Percentiles rank a stretch among this genome's conserved stretches.
Evolutionary conservation across 495 filamentous ascomycete genomes (phyloP).

Genomic region (Aspergillus conjunctus): DNA sequence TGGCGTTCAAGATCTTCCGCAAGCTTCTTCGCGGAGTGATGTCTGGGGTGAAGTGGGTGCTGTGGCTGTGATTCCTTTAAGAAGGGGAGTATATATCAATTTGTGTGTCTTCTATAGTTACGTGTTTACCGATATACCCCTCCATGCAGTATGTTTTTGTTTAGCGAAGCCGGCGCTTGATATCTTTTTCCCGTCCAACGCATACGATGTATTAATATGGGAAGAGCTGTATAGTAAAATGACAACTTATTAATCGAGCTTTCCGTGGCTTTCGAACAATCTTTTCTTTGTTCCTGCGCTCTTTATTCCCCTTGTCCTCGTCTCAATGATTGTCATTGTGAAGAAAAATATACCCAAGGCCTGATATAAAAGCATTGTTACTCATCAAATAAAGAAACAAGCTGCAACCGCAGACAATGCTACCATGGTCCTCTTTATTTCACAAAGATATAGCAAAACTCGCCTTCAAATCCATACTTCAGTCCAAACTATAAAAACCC

Average conservation of each 20-base stretch:
- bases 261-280: background rate
- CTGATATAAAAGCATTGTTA: too few relatives aligned
- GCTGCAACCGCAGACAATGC: too few relatives aligned
- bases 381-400: too few relatives aligned
- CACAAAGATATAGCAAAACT: background rate
- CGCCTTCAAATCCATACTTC: background rate
- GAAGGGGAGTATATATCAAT: background rate
- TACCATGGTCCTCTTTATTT: too few relatives aligned
- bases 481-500: background rate
- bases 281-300: too few relatives aligned
- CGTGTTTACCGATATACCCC: background rate
- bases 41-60: conserved; percentile 67
- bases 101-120: background rate
- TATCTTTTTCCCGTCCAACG: background rate
- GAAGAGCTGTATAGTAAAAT: background rate
- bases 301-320: too few relatives aligned
- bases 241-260: too few relatives aligned
- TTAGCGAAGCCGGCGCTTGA: background rate
- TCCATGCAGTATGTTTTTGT: background rate
- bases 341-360: too few relatives aligned
- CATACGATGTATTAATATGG: background rate
- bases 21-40: conserved; percentile 60
- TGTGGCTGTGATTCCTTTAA: conserved; percentile 60
- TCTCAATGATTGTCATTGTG: too few relatives aligned
- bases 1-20: conserved; percentile 63